Evolutionary conservation across 148 eudicot species (phyloP).

Genomic region (Rhododendron ferrugineum): DNA sequence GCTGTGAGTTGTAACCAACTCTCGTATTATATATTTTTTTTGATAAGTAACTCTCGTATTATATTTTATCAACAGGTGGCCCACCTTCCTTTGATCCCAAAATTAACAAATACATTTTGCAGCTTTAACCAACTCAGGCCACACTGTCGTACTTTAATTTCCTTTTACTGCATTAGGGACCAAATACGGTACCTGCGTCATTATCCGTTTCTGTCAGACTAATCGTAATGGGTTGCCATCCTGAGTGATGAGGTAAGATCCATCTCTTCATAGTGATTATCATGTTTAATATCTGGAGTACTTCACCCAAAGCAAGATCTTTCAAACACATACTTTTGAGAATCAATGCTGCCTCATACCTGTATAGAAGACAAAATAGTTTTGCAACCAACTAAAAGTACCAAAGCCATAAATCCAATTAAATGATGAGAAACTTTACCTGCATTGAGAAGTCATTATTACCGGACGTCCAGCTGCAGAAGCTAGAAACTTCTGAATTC

Average conservation of each 20-base stretch:
- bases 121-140: slow-evolving; percentile 10
- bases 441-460: slow-evolving; percentile 37
- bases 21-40: background rate
- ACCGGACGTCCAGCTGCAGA: slow-evolving; percentile 42
- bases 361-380: slow-evolving; percentile 9
- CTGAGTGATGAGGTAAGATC: slow-evolving; percentile 42
- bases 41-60: background rate
- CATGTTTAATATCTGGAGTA: slow-evolving; percentile 43
- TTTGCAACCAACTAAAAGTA: slow-evolving; percentile 4
- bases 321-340: slow-evolving; percentile 44
- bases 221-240: slow-evolving; percentile 62
- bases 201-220: slow-evolving; percentile 20
- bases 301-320: slow-evolving; percentile 42
- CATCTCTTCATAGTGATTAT: slow-evolving; percentile 38
- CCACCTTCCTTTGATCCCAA: slow-evolving; percentile 9
- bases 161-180: slow-evolving; percentile 18
- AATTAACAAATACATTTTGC: slow-evolving; percentile 10
- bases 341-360: slow-evolving; percentile 54
- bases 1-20: background rate
- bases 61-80: background rate
- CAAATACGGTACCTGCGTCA: slow-evolving; percentile 16
- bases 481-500: slow-evolving; percentile 35
- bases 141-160: slow-evolving; percentile 8
- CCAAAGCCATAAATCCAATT: background rate
- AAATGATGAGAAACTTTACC: slow-evolving; percentile 22